Conservation (phyloP, 768 basidiomycete genomes). For the Leucosporidium creatinivorum region DNA sequence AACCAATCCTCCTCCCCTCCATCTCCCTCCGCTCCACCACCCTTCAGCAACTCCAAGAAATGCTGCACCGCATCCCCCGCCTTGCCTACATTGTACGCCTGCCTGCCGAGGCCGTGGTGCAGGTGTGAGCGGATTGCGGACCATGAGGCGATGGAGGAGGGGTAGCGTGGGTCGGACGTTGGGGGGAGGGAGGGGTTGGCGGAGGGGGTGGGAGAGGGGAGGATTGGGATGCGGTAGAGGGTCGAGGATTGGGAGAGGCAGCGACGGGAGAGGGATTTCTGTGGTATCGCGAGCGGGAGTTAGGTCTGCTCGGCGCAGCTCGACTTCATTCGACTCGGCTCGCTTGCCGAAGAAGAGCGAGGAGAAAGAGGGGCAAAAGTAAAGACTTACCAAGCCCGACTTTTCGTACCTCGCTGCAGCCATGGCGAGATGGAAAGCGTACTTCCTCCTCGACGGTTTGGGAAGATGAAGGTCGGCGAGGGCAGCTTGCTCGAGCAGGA, state of each 20-base stretch:
- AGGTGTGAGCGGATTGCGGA: conserved; percentile 40
- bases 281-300: neutral
- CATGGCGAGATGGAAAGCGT: conserved; percentile 43
- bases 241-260: conserved; percentile 42
- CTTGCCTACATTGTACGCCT: conserved; percentile 86
- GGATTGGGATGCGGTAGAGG: conserved; percentile 37
- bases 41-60: conserved; percentile 64
- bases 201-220: neutral
- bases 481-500: conserved; percentile 48
- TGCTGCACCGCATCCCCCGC: conserved; percentile 64
- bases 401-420: conserved; percentile 45
- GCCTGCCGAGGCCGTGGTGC: conserved; percentile 53
- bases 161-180: conserved; percentile 4
- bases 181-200: neutral
- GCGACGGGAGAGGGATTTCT: conserved; percentile 44
- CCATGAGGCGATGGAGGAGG: neutral
- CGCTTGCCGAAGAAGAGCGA: neutral
- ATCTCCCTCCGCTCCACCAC: conserved; percentile 5
- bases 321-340: no score
- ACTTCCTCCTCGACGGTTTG: conserved; percentile 32
- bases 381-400: conserved; percentile 43
- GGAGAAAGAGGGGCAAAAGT: neutral
- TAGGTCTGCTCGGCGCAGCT: no score
- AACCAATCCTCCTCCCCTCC: conserved; percentile 40
- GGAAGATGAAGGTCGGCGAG: conserved; percentile 36